These are phyloP conservation scores for Dendrobium catenatum DNA, from an alignment of 106 monocot species.

Conservation along the genomic window DNA sequence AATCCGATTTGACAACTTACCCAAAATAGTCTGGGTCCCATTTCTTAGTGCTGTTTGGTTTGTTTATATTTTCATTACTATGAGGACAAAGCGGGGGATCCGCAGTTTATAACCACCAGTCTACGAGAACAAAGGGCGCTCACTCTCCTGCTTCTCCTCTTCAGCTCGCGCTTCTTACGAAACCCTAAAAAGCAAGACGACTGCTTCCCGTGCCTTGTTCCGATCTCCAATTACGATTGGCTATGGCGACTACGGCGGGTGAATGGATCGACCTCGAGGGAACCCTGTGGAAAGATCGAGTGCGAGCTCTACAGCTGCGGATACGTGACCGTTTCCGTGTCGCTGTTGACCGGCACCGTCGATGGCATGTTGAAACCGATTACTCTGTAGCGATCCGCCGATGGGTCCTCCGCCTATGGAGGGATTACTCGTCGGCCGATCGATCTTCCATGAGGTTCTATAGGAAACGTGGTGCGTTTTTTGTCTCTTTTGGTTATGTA, in stretches of 20 bases:
- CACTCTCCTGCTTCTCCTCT: background rate
- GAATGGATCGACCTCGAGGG: constrained; percentile 19
- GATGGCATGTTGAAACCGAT: constrained; percentile 26
- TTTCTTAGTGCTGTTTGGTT: no score
- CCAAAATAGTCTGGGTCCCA: no score
- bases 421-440: constrained; percentile 16
- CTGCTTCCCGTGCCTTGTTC: background rate
- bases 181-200: background rate
- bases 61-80: no score
- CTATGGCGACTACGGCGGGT: constrained; percentile 8
- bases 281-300: constrained; percentile 43
- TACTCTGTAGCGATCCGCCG: constrained; percentile 28
- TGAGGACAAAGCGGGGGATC: no score
- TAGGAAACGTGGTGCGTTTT: constrained; percentile 42
- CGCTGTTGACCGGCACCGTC: constrained; percentile 60
- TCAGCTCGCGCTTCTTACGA: background rate
- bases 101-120: background rate
- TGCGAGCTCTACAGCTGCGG: constrained; percentile 41
- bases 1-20: no score
- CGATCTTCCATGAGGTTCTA: constrained; percentile 44
- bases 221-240: background rate
- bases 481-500: background rate
- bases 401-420: constrained; percentile 37
- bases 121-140: background rate
- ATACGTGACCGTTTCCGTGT: constrained; percentile 75